Base-by-base conservation (phyloP, 768 basidiomycete species). In the Phlebiopsis flavidoalba region DNA sequence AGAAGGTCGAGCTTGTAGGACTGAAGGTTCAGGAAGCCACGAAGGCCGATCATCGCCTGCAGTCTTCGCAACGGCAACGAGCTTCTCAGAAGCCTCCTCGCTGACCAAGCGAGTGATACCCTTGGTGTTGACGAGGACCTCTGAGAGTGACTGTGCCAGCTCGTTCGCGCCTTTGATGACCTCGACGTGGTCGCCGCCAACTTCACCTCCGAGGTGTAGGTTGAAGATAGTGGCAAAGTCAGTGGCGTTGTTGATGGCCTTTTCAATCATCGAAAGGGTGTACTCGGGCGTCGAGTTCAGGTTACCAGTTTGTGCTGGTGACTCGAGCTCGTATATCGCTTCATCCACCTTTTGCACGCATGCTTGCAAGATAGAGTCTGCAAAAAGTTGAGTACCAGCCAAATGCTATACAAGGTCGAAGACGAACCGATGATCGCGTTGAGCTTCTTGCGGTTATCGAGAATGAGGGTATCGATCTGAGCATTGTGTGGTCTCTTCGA, bases 111-210 rank as follows among this genome's bases (percentile, higher is more conserved):
- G 92, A 11, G 95, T 98, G 69, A 97, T 88, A 33, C 97, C 97
- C 76, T 98, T 98, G 57, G 93, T 88, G 74, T 93, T 97, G 74
- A 89, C 83, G 60, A 99, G 77, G 47, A 97, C 95, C 60, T 99
- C 97, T 3, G 92, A 81, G 50, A 98, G 77, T 6, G 91, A 87
- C 74, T 99, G 97, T 0, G 96, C 95, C 59, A 98, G 87, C 69
- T 96, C 95, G 75, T 98, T 98, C 62, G 96, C 93, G 53, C 89
- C 86, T 75, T 97, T 97, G 80, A 99, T 98, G 59, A 98, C 97
- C 54, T 97, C 93, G 63, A 99, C 97, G 70, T 98, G 86, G 57
- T 97, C 93, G 8, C 95, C 97, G 35, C 96, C 96, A 48, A 78
- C 78, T 64, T 96, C 93, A 22, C 88, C 88, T 62, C 86, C 83